Conservation (phyloP, 1,139 yeast species). For the Hyphopichia khmerensis region DNA sequence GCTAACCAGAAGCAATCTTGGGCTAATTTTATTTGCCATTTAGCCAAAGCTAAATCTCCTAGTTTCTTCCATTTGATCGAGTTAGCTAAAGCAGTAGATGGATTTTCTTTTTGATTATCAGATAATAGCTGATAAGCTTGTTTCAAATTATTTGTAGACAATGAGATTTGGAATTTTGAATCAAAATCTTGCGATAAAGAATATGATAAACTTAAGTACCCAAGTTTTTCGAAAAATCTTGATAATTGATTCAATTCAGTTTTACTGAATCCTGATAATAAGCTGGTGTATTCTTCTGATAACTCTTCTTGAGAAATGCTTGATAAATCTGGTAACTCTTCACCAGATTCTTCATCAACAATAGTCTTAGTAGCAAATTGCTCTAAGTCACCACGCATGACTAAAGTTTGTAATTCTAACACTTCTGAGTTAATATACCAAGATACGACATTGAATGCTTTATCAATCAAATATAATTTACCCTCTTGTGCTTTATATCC, state of each 20-base stretch:
- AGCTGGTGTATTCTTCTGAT: slow-evolving; percentile 51
- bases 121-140: slow-evolving; percentile 75
- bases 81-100: slow-evolving; percentile 34
- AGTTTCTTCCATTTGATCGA: slow-evolving; percentile 79
- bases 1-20: slow-evolving; percentile 79
- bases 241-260: slow-evolving; percentile 79
- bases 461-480: slow-evolving; percentile 86
- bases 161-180: slow-evolving; percentile 69
- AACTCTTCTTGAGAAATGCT: slow-evolving; percentile 59
- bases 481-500: slow-evolving; percentile 92
- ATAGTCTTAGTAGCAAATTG: slow-evolving; percentile 36
- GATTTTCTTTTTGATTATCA: slow-evolving; percentile 51
- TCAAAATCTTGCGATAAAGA: slow-evolving; percentile 81
- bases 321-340: slow-evolving; percentile 38
- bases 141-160: slow-evolving; percentile 63
- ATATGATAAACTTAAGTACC: slow-evolving; percentile 77
- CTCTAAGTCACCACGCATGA: slow-evolving; percentile 85
- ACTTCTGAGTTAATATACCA: slow-evolving; percentile 83
- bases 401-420: slow-evolving; percentile 92
- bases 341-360: slow-evolving; percentile 40
- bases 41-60: slow-evolving; percentile 80
- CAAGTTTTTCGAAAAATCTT: slow-evolving; percentile 92
- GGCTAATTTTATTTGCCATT: slow-evolving; percentile 82
- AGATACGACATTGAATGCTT: slow-evolving; percentile 79
- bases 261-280: slow-evolving; percentile 52